These are phyloP conservation scores for Fistulifera solaris DNA, from an alignment of 108 stramenopile genomes.

Conservation along the genomic window DNA sequence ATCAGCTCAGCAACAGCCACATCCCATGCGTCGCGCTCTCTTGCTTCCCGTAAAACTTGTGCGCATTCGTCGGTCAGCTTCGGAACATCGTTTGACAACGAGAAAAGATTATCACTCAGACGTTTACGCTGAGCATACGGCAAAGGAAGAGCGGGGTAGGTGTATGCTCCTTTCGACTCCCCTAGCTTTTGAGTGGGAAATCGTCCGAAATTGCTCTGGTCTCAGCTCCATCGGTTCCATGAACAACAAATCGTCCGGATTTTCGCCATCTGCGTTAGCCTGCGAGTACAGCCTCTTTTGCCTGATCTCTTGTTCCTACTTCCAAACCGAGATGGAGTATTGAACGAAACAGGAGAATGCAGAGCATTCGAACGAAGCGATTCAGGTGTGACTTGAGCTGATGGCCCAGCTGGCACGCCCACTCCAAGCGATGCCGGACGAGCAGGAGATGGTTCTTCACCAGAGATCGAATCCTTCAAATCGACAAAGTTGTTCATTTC, in stretches of 20 bases:
- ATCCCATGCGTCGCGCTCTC: constrained; percentile 69
- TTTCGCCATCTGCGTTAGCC: constrained; percentile 4
- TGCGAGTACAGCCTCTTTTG: constrained; percentile 1
- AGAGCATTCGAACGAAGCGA: constrained; percentile 20
- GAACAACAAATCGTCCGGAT: constrained; percentile 48
- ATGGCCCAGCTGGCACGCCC: constrained; percentile 17
- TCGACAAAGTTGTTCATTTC: constrained; percentile 77
- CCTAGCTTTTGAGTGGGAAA: constrained; percentile 24
- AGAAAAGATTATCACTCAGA: constrained; percentile 64
- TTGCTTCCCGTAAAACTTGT: constrained; percentile 55
- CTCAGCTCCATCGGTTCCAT: constrained; percentile 52
- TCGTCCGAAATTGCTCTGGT: constrained; percentile 51
- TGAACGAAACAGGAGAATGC: background rate
- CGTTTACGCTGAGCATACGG: constrained; percentile 69
- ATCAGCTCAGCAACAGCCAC: constrained; percentile 74
- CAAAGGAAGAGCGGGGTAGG: constrained; percentile 58
- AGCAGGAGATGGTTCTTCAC: constrained; percentile 20
- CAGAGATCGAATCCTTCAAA: constrained; percentile 20
- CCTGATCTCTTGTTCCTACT: no score
- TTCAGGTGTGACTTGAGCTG: constrained; percentile 47
- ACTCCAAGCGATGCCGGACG: constrained; percentile 28
- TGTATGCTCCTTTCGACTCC: constrained; percentile 28
- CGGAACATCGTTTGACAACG: constrained; percentile 57
- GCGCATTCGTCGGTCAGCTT: constrained; percentile 63
- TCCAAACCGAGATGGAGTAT: no score